Evolutionary conservation across 352 stramenopile genomes (phyloP), one percentile per base, ranked within the genome.

Genomic region (Phytophthora idaei): DNA sequence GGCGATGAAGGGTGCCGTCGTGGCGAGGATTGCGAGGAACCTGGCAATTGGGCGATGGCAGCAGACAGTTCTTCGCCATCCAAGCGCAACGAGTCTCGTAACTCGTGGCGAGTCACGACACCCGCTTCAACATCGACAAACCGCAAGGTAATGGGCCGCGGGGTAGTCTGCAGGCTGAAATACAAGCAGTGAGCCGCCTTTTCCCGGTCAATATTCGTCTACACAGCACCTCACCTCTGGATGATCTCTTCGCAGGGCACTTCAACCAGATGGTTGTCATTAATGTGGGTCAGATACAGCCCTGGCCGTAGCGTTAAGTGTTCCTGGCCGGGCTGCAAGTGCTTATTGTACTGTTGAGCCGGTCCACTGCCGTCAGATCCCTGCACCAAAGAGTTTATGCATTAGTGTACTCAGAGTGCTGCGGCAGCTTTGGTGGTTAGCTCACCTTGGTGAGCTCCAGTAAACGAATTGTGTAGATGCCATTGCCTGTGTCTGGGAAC

Each of bases 241-340:
- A 94, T 92, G 28, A 93, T 83, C 2, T 81, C 74, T 41, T 93
- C 81, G 53, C 86, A 94, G 4, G 81, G 64, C 39, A 83, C 58
- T 63, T 82, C 71, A 45, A 92, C 53, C 28, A 94, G 39, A 29
- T 93, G 85, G n/a, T 39, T 64, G 44, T 92, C 85, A 53, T 90
- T 86, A 63, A 93, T 92, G 53, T 95, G 87, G 42, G 87, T 95
- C 36, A 95, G 50, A 67, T 95, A 92, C 42, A 95, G 65, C 0
- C 87, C 87, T 2, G 87, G 66, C 17, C 87, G 84, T 15, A 94
- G 72, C 28, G 63, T 74, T 29, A 94, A 62, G 41, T 94, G 83
- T 49, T 85, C 75, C 55, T 91, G 81, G 0, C 65, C 78, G 2
- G 74, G 66, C 56, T 83, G 83, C 11, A 93, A 57, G 8, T 69